Evolutionary conservation across 805 yeast species (phyloP).

Genomic region (Candida succiphila): DNA sequence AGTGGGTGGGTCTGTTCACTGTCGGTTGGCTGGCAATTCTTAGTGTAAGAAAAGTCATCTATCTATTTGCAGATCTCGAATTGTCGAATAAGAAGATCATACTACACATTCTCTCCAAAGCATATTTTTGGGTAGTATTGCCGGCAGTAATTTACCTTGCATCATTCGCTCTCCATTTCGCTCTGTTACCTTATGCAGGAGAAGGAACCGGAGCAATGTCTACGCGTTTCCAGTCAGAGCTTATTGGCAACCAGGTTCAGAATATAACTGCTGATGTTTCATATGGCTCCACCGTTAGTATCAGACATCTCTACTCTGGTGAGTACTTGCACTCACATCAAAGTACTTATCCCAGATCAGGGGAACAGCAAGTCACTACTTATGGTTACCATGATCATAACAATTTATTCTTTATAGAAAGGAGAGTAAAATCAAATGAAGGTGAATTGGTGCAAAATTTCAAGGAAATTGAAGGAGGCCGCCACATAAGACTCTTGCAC

Average conservation of each 20-base stretch:
- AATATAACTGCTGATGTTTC: slow-evolving; percentile 54
- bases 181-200: slow-evolving; percentile 36
- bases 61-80: slow-evolving; percentile 54
- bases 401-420: slow-evolving; percentile 70
- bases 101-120: slow-evolving; percentile 30
- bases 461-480: slow-evolving; percentile 34
- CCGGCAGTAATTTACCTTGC: slow-evolving; percentile 52
- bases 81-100: slow-evolving; percentile 28
- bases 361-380: slow-evolving; percentile 73
- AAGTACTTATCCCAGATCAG: slow-evolving; percentile 45
- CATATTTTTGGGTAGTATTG: slow-evolving; percentile 32
- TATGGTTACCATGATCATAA: slow-evolving; percentile 49
- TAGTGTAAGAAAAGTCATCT: slow-evolving; percentile 50
- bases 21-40: slow-evolving; percentile 50
- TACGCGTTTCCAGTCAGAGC: slow-evolving; percentile 55
- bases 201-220: slow-evolving; percentile 55
- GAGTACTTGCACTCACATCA: slow-evolving; percentile 77
- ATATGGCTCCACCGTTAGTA: slow-evolving; percentile 60
- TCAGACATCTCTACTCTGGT: slow-evolving; percentile 68
- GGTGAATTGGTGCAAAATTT: slow-evolving; percentile 28
- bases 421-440: slow-evolving; percentile 23
- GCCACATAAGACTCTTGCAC: slow-evolving; percentile 61
- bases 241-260: slow-evolving; percentile 30
- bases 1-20: slow-evolving; percentile 65
- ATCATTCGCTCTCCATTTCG: slow-evolving; percentile 49